These are phyloP conservation scores for Didymella exigua DNA, from an alignment of 2,329 filamentous ascomycete species.

Conservation along the genomic window DNA sequence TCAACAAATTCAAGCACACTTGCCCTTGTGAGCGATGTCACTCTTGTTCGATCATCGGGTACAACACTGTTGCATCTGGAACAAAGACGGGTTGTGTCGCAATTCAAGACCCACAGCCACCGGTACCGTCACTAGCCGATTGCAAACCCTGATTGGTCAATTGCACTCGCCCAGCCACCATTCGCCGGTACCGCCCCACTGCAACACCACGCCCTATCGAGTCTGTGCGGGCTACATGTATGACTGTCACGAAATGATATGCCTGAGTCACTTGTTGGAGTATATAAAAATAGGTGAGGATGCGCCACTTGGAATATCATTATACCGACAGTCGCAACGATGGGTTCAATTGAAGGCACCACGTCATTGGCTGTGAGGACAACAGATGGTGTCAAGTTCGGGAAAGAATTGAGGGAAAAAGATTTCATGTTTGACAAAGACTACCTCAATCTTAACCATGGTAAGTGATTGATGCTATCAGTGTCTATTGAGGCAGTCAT, in stretches of 20 bases:
- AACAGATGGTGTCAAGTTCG: conserved; percentile 50
- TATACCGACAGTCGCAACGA: neutral
- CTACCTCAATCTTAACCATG: conserved; percentile 81
- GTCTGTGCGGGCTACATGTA: conserved; percentile 5
- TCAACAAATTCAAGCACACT: too few species aligned
- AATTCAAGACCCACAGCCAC: neutral
- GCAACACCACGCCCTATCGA: conserved; percentile 10
- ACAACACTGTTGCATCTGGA: too few species aligned
- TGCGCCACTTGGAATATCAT: neutral
- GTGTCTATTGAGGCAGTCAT: too few species aligned
- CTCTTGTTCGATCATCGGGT: too few species aligned
- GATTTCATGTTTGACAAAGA: conserved; percentile 72
- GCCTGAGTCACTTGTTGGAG: neutral
- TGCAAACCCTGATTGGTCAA: neutral
- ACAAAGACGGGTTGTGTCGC: neutral
- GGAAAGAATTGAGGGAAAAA: conserved; percentile 59
- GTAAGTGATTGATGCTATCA: conserved; percentile 50
- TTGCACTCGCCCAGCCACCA: neutral
- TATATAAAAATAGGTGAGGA: neutral
- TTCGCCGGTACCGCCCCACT: conserved; percentile 1
- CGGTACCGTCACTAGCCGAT: conserved; percentile 4
- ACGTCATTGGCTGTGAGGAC: conserved; percentile 21
- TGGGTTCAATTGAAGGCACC: conserved; percentile 1
- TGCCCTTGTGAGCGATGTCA: too few species aligned
- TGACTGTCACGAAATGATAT: conserved; percentile 1